These are phyloP conservation scores for Thecaphora frezii DNA, from an alignment of 1,284 basidiomycete genomes.

Conservation along the genomic window DNA sequence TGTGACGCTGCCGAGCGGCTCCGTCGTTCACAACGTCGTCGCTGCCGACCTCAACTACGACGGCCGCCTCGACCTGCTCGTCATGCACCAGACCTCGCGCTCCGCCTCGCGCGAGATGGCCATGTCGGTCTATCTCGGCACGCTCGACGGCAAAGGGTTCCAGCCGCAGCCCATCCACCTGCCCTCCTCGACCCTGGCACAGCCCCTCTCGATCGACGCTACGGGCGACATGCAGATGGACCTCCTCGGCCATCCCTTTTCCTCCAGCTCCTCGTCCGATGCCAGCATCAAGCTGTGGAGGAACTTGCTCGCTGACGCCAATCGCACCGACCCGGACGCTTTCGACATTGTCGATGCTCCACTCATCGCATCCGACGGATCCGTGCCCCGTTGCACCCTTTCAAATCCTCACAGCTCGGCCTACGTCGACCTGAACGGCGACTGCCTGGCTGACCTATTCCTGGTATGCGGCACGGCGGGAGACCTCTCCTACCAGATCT, in stretches of 20 bases:
- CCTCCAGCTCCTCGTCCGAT: slow-evolving; percentile 19
- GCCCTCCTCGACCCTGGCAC: slow-evolving; percentile 70
- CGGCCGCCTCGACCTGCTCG: slow-evolving; percentile 82
- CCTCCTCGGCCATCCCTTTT: slow-evolving; percentile 70
- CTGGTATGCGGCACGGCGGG: slow-evolving; percentile 75
- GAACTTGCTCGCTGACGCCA: slow-evolving; percentile 24
- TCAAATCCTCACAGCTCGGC: slow-evolving; percentile 90
- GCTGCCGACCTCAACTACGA: slow-evolving; percentile 91
- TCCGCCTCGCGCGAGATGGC: slow-evolving; percentile 5
- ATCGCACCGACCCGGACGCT: slow-evolving; percentile 11
- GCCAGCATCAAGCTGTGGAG: slow-evolving; percentile 38
- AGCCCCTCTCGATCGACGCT: slow-evolving; percentile 83
- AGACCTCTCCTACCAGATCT: slow-evolving; percentile 74
- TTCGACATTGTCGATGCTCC: slow-evolving; percentile 1
- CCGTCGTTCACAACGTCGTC: slow-evolving; percentile 69
- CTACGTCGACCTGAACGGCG: slow-evolving; percentile 91
- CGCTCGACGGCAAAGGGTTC: slow-evolving; percentile 21
- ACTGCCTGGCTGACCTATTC: slow-evolving; percentile 92
- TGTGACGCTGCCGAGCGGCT: slow-evolving; percentile 32
- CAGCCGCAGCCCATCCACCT: slow-evolving; percentile 61
- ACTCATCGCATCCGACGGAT: neutral
- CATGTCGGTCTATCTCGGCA: slow-evolving; percentile 36
- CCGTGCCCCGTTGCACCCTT: slow-evolving; percentile 66
- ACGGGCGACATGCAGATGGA: slow-evolving; percentile 87
- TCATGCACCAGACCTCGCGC: slow-evolving; percentile 65